Evolutionary conservation across 306 rosid genomes (phyloP).

Genomic region (Cercis canadensis): DNA sequence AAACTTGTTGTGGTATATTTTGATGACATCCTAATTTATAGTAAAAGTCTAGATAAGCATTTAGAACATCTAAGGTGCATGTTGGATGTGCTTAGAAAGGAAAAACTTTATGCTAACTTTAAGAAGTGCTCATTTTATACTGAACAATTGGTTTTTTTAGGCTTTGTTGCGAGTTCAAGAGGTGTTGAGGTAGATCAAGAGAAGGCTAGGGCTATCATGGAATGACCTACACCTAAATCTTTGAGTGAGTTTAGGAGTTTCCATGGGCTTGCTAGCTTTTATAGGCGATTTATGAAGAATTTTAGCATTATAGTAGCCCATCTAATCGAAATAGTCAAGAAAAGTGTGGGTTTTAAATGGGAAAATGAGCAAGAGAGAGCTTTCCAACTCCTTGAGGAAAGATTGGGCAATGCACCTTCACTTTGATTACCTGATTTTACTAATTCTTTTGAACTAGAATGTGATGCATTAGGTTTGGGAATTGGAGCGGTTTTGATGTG

Average conservation of each 20-base stretch:
- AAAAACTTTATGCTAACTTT: neutral
- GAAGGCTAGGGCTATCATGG: no score
- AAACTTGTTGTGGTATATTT: neutral
- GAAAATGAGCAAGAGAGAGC: neutral
- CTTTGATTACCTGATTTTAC: neutral
- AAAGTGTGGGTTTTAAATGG: neutral
- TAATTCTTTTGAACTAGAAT: neutral
- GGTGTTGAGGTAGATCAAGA: no score
- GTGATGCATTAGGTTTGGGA: neutral
- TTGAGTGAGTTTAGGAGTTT: no score
- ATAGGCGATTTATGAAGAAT: neutral
- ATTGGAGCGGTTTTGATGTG: neutral
- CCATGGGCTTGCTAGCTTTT: neutral
- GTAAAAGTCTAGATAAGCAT: neutral
- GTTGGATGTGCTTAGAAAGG: neutral
- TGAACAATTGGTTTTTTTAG: neutral
- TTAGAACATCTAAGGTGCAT: neutral
- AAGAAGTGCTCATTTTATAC: neutral
- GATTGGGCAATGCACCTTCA: no score
- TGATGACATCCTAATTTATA: neutral
- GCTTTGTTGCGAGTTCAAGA: no score
- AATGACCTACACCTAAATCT: no score
- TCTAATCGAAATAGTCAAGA: neutral
- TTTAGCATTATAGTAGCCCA: neutral
- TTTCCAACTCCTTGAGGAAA: neutral